Base-by-base conservation (phyloP, 2,329 filamentous ascomycete genomes). In the Fusarium sarcochroum region DNA sequence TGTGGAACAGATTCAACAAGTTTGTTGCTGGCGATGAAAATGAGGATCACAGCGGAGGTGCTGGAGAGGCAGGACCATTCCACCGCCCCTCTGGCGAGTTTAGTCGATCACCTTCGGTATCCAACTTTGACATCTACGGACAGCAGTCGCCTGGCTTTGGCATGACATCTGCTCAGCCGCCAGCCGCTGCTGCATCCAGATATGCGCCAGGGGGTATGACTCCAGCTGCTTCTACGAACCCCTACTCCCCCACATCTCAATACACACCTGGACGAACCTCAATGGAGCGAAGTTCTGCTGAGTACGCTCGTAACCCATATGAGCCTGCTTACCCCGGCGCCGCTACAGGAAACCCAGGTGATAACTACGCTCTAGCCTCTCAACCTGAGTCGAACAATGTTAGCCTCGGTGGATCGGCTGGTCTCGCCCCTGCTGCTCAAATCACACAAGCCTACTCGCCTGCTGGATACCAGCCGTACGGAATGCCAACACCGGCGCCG, bases 1-100 rank as follows among this genome's bases (percentile, higher is more conserved):
- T 98, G 76, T 94, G 93, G 87, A 94, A 90, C 68, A 93, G 92
- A 61, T 98, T 99, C 81, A 98, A 94, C 80, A 98, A 94, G 75
- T 99, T 99, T 76, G 94, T 99, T 63, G 90, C 92, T 51, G 97
- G 96, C 15, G 95, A 98, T 62, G 95, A 98, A 55, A 88, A 88
- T 52, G 94, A 97, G 60, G 93, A 97, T 59, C 89, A 87, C 59
- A 91, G 93, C 51, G 84, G 85, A 34, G 84, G 84, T 11, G 88
- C 87, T 1, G 85, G 85, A 54, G 91, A 93, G 62, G 79, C 86
- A 52, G 93, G 94, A 0, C 94, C 93, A 2, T 98, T 99, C 77
- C 91, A 92, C 9, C 91, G 91, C 54, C 89, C 98, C 52, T 86
- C 91, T 27, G 89, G 89, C 30, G 92, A 91, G 3, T 91, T 92